Conservation (phyloP, 345 rosid species). For the Hibiscus tridactylites region DNA sequence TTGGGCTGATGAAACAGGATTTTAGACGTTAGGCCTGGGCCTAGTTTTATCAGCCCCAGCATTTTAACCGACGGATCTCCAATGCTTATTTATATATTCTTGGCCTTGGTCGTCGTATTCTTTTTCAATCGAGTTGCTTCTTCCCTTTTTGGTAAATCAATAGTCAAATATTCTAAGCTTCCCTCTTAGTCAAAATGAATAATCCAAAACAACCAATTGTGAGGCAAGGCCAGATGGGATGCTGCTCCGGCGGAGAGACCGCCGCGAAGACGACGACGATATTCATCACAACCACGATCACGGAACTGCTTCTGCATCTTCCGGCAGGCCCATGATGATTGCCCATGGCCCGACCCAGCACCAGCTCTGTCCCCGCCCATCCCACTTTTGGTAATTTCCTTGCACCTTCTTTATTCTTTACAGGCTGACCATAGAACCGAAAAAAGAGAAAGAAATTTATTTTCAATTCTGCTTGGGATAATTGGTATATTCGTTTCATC, state of each 20-base stretch:
- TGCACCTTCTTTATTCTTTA: neutral
- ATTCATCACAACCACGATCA: neutral
- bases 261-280: neutral
- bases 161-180: neutral
- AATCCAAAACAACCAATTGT: neutral
- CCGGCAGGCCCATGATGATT: constrained; percentile 20
- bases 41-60: neutral
- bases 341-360: constrained; percentile 28
- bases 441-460: too few relatives aligned
- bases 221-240: neutral
- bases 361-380: constrained; percentile 15
- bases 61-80: neutral
- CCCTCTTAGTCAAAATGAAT: neutral
- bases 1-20: neutral
- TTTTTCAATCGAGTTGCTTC: neutral
- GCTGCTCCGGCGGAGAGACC: constrained; percentile 21
- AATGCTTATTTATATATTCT: too few relatives aligned
- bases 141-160: neutral
- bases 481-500: too few relatives aligned
- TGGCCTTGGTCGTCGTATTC: too few relatives aligned
- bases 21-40: neutral
- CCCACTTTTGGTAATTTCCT: constrained; percentile 48
- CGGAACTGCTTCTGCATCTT: neutral
- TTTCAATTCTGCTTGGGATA: too few relatives aligned
- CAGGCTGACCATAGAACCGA: neutral